Percentiles rank a stretch among this genome's conserved stretches.
These are phyloP conservation scores for Arachnopeziza araneosa DNA, from an alignment of 2,329 filamentous ascomycete species.

Conservation along the genomic window DNA sequence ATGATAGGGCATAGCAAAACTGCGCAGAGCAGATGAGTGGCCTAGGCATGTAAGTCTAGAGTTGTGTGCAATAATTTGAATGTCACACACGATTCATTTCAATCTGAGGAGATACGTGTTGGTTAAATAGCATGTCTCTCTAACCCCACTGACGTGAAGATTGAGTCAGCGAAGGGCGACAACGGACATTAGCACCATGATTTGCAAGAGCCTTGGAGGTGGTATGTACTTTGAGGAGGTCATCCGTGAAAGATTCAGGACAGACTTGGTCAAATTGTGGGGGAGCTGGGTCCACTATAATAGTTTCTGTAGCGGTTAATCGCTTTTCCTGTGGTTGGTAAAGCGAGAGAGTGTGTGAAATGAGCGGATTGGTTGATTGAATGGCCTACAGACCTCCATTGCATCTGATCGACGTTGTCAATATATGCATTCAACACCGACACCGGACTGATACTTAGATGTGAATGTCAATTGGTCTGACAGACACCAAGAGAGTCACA, in stretches of 20 bases:
- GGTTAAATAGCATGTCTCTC: background rate
- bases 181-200: background rate
- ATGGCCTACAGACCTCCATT: background rate
- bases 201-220: background rate
- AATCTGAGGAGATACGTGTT: background rate
- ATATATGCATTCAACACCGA: background rate
- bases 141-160: background rate
- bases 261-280: background rate
- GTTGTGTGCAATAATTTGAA: background rate
- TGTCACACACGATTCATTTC: background rate
- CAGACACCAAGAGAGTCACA: background rate
- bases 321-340: background rate
- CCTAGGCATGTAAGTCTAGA: background rate
- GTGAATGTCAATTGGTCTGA: background rate
- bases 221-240: background rate
- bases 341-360: background rate
- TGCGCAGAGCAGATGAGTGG: background rate
- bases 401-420: background rate
- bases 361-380: background rate
- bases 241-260: background rate
- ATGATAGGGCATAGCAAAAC: background rate
- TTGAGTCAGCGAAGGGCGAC: conserved; percentile 2
- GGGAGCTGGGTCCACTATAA: background rate
- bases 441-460: background rate
- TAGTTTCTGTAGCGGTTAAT: background rate